Evolutionary conservation across 495 filamentous ascomycete genomes (phyloP).

Genomic region (Saxophila tyrrhenica): DNA sequence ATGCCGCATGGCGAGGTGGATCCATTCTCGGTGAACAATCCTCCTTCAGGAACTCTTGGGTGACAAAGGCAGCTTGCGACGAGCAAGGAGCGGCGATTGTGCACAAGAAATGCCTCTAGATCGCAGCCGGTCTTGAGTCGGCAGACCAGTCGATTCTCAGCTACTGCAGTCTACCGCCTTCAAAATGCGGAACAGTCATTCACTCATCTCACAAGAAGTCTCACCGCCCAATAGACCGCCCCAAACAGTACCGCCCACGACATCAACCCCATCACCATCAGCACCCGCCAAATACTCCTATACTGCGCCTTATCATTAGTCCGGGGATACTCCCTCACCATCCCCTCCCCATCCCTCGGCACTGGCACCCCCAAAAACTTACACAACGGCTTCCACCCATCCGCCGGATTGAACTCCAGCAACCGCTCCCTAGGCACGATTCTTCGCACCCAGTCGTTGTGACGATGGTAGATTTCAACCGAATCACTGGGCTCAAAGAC

Average conservation of each 20-base stretch:
- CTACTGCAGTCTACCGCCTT: no score
- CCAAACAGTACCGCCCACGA: background rate
- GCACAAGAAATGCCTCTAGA: no score
- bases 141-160: no score
- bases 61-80: no score
- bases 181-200: no score
- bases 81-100: no score
- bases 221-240: background rate
- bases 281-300: background rate
- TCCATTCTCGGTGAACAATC: no score
- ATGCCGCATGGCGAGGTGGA: no score
- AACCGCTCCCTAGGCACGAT: constrained; percentile 2
- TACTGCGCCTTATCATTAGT: background rate
- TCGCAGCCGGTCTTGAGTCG: no score
- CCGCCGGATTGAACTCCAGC: constrained; percentile 2
- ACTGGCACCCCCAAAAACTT: constrained; percentile 8
- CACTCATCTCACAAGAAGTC: no score
- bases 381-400: constrained; percentile 13
- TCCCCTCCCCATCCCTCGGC: constrained; percentile 1
- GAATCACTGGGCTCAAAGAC: background rate
- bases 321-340: background rate
- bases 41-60: no score
- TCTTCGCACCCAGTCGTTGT: background rate
- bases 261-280: background rate
- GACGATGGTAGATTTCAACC: background rate